Percentiles rank a stretch among this genome's conserved stretches.
These are phyloP conservation scores for Ambrosiella beaveri DNA, from an alignment of 2,329 filamentous ascomycete genomes.

Conservation along the genomic window DNA sequence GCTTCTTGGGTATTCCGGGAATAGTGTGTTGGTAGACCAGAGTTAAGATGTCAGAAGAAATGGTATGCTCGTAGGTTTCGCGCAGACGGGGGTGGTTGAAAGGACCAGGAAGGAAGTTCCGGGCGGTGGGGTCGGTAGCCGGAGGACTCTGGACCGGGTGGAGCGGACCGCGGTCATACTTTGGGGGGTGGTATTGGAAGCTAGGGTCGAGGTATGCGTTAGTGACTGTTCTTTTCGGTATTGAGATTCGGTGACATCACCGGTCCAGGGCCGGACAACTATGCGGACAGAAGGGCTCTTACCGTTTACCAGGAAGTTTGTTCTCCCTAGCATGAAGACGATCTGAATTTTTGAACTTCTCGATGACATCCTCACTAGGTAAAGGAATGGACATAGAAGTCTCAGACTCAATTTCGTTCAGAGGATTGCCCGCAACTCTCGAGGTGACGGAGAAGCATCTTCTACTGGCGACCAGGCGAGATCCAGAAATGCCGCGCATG, in stretches of 20 bases:
- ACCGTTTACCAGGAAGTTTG: conserved; percentile 32
- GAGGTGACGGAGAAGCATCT: conserved; percentile 10
- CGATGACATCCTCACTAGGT: conserved; percentile 22
- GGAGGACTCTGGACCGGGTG: conserved; percentile 86
- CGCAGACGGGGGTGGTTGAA: conserved; percentile 76
- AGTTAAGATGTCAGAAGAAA: conserved; percentile 75
- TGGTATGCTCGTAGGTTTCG: conserved; percentile 76
- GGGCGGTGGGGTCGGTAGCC: conserved; percentile 69
- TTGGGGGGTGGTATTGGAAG: conserved; percentile 88
- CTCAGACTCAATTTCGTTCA: conserved; percentile 12
- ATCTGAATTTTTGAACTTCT: conserved; percentile 26
- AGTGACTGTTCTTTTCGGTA: not conserved
- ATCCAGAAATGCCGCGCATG: conserved; percentile 3
- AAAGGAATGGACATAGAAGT: conserved; percentile 23
- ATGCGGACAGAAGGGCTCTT: conserved; percentile 13
- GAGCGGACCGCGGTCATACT: conserved; percentile 84
- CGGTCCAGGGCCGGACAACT: not conserved
- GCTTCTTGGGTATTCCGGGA: conserved; percentile 46
- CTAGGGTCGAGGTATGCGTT: conserved; percentile 26
- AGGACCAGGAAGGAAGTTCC: conserved; percentile 76
- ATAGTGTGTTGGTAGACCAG: conserved; percentile 75
- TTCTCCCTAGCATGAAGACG: conserved; percentile 21
- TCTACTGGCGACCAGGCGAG: conserved; percentile 14
- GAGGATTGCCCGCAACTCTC: conserved; percentile 3
- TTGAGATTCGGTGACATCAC: conserved; percentile 1